Percentiles rank a stretch among this genome's conserved stretches.
Evolutionary conservation across 371 early-diverging fungal genomes (phyloP).

Genomic region (Mortierella sp.): DNA sequence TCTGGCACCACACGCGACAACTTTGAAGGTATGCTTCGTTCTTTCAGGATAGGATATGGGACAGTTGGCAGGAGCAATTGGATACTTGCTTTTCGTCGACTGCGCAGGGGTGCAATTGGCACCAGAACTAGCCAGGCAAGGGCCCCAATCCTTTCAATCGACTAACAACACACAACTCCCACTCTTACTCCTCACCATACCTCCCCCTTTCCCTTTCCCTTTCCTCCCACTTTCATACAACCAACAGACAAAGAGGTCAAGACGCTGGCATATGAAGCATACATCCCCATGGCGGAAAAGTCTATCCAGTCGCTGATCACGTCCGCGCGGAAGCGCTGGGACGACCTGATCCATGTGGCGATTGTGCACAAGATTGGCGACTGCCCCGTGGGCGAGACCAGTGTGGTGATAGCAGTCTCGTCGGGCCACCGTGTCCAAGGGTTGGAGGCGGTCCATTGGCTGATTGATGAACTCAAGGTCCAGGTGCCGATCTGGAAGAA

Average conservation of each 20-base stretch:
- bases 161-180: neutral
- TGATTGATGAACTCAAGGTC: constrained; percentile 88
- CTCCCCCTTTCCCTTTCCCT: neutral
- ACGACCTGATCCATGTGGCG: constrained; percentile 72
- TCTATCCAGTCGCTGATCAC: constrained; percentile 68
- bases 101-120: neutral
- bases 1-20: constrained; percentile 87
- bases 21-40: constrained; percentile 74
- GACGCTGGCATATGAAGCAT: constrained; percentile 86
- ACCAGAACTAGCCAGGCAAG: no score
- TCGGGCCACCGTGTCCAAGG: constrained; percentile 85
- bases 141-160: neutral
- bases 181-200: no score
- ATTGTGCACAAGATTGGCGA: constrained; percentile 83
- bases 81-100: neutral
- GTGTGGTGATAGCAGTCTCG: constrained; percentile 85
- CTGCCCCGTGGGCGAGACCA: constrained; percentile 85
- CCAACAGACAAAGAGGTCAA: constrained; percentile 74
- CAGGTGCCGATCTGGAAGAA: constrained; percentile 93
- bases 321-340: constrained; percentile 74
- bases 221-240: constrained; percentile 10
- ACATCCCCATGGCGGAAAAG: constrained; percentile 85
- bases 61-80: neutral
- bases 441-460: constrained; percentile 79
- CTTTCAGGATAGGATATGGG: neutral